These are phyloP conservation scores for Ascomycota sp. DNA, from an alignment of 2,329 filamentous ascomycete genomes.

Conservation along the genomic window DNA sequence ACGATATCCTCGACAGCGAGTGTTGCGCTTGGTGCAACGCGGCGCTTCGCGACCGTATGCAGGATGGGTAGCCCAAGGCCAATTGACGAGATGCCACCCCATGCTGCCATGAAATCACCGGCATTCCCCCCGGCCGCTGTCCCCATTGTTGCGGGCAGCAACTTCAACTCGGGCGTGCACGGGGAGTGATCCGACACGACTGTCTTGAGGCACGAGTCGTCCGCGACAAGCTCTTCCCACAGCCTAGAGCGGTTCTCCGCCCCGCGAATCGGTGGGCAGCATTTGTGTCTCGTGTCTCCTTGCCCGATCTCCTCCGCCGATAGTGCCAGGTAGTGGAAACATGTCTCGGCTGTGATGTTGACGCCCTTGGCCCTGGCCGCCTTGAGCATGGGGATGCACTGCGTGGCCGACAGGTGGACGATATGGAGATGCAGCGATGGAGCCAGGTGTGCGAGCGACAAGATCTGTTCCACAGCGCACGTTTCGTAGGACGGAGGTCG, in stretches of 20 bases:
- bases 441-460: slow-evolving; percentile 58
- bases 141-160: slow-evolving; percentile 47
- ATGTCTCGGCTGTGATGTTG: slow-evolving; percentile 82
- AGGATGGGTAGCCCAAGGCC: slow-evolving; percentile 81
- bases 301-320: slow-evolving; percentile 61
- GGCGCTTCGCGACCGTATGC: slow-evolving; percentile 53
- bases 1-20: slow-evolving; percentile 55
- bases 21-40: slow-evolving; percentile 19
- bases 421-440: slow-evolving; percentile 76
- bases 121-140: neutral
- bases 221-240: slow-evolving; percentile 55
- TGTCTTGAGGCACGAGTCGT: slow-evolving; percentile 66
- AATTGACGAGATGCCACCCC: slow-evolving; percentile 89
- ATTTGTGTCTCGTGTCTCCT: slow-evolving; percentile 83
- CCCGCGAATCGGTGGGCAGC: slow-evolving; percentile 75
- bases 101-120: slow-evolving; percentile 87
- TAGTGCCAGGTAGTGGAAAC: slow-evolving; percentile 81
- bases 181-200: slow-evolving; percentile 91
- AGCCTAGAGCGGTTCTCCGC: slow-evolving; percentile 63
- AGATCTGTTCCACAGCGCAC: slow-evolving; percentile 68
- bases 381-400: slow-evolving; percentile 63
- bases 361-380: slow-evolving; percentile 49
- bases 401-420: slow-evolving; percentile 73
- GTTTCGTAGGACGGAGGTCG: slow-evolving; percentile 79
- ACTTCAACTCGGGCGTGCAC: slow-evolving; percentile 83